Base-by-base conservation (phyloP, 2,329 filamentous ascomycete genomes). In the Calonectria naviculata region DNA sequence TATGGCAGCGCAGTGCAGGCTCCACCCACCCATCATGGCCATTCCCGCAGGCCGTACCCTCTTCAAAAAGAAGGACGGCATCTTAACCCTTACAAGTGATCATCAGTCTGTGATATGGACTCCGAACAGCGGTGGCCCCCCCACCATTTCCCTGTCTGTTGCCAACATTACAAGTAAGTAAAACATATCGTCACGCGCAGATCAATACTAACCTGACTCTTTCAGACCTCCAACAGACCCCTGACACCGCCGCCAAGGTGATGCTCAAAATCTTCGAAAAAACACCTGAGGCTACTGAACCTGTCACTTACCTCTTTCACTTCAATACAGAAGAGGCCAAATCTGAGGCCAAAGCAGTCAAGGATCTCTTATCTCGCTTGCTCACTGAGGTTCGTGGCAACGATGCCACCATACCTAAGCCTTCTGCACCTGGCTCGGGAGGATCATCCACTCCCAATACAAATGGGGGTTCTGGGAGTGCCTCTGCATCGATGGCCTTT, bases 21-120 rank as follows among this genome's bases (percentile, higher is more conserved):
- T 19, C 38, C 26, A 47, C 65, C 42, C 70, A 36, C 54, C 52
- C 70, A 78, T 65, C 54, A 92, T 93, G 91, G 85, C 89, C 31
- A 82, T 88, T 73, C 91, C 90, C 64, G 89, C 87, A 76, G 94
- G 92, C 71, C 90, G 89, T 73, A 92, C 93, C 64, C 87, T 92
- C 70, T 98, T 97, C 89, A 98, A 98, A 86, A 99, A 98, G 87
- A 97, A 97, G 84, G 94, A 98, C 87, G 97, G 97, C 81, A 90
- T 90, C 71, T 86, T 99, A 79, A 90, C 91, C 29, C 87, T 98
- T 77, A 91, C 93, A 19, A 86, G 89, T 68, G 94, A 98, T 82
- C 88, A 91, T 78, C 90, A 90, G 79, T 91, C 89, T 42, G 90
- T 98, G 72, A 93, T 91, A 81, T 99, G 96, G 96, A 94, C 91